Conservation (phyloP, 768 basidiomycete species). For the Postia placenta region DNA sequence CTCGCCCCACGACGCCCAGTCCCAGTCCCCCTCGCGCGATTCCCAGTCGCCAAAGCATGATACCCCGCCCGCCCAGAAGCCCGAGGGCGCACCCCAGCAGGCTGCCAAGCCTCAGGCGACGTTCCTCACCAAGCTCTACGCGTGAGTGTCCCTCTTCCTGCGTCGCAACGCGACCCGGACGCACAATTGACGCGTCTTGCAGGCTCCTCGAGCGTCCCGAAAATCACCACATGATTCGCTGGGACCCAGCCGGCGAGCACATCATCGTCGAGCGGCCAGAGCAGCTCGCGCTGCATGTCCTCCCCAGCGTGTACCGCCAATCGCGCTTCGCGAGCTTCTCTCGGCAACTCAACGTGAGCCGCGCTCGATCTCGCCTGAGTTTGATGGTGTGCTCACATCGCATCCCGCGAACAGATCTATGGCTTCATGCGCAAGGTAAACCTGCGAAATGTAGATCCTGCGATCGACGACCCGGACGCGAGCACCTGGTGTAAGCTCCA, state of each 20-base stretch:
- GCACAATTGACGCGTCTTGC: slow-evolving; percentile 11
- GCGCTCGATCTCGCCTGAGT: slow-evolving; percentile 20
- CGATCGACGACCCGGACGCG: slow-evolving; percentile 92
- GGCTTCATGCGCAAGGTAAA: slow-evolving; percentile 99
- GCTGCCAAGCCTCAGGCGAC: slow-evolving; percentile 76
- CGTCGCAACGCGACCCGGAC: slow-evolving; percentile 14
- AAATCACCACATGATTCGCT: slow-evolving; percentile 95
- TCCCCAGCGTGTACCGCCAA: slow-evolving; percentile 92
- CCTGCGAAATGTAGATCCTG: slow-evolving; percentile 90
- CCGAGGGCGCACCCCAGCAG: slow-evolving; percentile 36
- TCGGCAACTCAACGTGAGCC: slow-evolving; percentile 87
- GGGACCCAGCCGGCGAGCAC: slow-evolving; percentile 89
- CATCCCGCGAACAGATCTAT: slow-evolving; percentile 65
- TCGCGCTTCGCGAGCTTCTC: slow-evolving; percentile 97
- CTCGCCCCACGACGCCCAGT: slow-evolving; percentile 15
- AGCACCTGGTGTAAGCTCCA: slow-evolving; percentile 87
- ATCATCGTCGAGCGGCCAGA: slow-evolving; percentile 95
- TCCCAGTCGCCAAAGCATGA: slow-evolving; percentile 35
- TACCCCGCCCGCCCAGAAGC: slow-evolving; percentile 31
- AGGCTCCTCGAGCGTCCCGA: slow-evolving; percentile 84
- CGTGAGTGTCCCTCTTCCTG: slow-evolving; percentile 46
- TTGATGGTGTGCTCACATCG: background rate
- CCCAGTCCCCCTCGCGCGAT: slow-evolving; percentile 12
- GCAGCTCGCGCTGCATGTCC: slow-evolving; percentile 89
- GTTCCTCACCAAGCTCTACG: slow-evolving; percentile 96